Evolutionary conservation across 2,329 filamentous ascomycete genomes (phyloP).

Genomic region (Pseudogymnoascus sp.): DNA sequence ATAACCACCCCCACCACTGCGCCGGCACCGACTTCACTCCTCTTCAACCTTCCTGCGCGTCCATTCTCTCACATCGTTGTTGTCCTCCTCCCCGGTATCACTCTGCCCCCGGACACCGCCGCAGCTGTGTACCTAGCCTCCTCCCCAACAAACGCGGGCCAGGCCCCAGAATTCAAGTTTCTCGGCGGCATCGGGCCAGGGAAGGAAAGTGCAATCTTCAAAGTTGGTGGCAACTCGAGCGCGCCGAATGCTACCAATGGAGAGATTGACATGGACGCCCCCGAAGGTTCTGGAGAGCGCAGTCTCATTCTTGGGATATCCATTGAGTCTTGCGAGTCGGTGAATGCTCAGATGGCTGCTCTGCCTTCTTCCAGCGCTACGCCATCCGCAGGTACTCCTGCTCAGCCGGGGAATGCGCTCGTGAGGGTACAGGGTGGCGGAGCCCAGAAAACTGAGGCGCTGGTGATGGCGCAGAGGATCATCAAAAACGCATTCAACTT

Average conservation of each 20-base stretch:
- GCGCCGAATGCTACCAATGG: constrained; percentile 43
- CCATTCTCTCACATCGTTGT: constrained; percentile 78
- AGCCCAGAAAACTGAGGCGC: constrained; percentile 51
- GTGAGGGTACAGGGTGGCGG: constrained; percentile 17
- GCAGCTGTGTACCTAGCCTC: constrained; percentile 82
- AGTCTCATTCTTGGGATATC: constrained; percentile 73
- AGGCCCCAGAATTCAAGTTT: constrained; percentile 62
- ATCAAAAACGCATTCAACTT: constrained; percentile 98
- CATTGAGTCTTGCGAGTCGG: constrained; percentile 67
- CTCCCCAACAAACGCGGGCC: constrained; percentile 32
- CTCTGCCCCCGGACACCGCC: constrained; percentile 67
- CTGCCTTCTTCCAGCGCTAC: constrained; percentile 40
- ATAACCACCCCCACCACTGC: constrained; percentile 47
- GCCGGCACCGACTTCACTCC: constrained; percentile 47
- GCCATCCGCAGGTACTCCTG: constrained; percentile 13
- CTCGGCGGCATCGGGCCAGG: constrained; percentile 83
- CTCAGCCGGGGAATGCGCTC: constrained; percentile 19
- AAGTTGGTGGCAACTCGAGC: constrained; percentile 42
- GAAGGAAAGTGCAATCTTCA: constrained; percentile 90
- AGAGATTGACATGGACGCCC: constrained; percentile 26
- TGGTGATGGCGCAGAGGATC: constrained; percentile 80
- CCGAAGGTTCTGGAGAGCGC: constrained; percentile 20
- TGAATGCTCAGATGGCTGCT: constrained; percentile 61
- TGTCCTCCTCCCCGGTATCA: constrained; percentile 74
- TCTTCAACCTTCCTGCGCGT: constrained; percentile 43